Base-by-base conservation (phyloP, 2,329 filamentous ascomycete species). In the Fusarium anguioides region DNA sequence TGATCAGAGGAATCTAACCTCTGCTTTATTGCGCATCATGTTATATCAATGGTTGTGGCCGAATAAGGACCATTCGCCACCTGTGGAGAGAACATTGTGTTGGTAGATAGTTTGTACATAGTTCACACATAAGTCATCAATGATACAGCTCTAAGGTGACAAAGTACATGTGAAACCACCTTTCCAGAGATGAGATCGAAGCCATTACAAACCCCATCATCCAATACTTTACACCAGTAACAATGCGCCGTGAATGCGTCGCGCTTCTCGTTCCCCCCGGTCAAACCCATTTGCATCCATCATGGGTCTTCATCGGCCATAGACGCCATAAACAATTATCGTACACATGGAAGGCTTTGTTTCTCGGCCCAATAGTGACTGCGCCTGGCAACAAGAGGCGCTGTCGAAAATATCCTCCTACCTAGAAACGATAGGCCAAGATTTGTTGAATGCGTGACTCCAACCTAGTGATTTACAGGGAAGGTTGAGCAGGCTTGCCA, bases 401-500 rank as follows among this genome's bases (percentile, higher is more conserved):
- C 50, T 36, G 63, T 59, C 66, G 50, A 55, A 54, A 53, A 64
- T 51, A 47, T 56, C 66, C 52, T 53, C n/a, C 33, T 62, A 48
- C 54, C 47, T 55, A 55, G 48, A 58, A 41, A 47, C 44, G 23
- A 20, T 40, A 49, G 59, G 60, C 63, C 36, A 40, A 64, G 56
- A 49, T 46, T 61, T 54, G 48, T 56, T 33, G 36, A 56, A 46
- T 31, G 57, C 37, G 29, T 49, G 44, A 52, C 35, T 46, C 44
- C 44, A 31, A 39, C 24, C 42, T 46, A 35, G n/a, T 50, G 31
- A 23, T 72, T 81, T 81, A 88, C 71, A 88, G 77, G 31, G 85
- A 80, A 41, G 84, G 80, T 77, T 85, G 83, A 37, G 80, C 79
- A 64, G 81, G 79, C 58, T 71, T 73, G 47, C 78, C 77, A 35